Base-by-base conservation (phyloP, 164 flowering plant genomes). In the Magnolia kwangsiensis region DNA sequence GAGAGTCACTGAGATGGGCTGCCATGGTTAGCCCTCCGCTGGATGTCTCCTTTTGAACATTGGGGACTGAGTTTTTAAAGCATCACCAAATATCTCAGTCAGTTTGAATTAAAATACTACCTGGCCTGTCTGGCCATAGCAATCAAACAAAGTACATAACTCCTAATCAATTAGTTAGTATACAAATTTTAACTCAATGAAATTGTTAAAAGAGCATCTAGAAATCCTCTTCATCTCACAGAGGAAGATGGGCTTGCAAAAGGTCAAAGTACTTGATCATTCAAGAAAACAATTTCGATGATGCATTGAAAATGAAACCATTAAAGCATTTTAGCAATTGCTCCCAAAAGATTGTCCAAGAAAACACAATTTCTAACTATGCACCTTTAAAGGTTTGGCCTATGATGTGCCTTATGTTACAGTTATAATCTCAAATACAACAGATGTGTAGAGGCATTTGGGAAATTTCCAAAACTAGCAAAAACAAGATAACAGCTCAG, bases 1-100 rank as follows among this genome's bases (percentile, higher is more conserved):
- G 87, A 83, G 86, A 50, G 80, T 71, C 76, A 23, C 79, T 79
- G 51, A 88, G 79, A 74, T 88, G 93, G 63, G 81, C 64, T 68
- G 89, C 87, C 87, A 88, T 83, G 50, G 84, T 83, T 72, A 81
- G 68, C 67, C 69, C 82, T 70, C 71, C 81, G 7, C 51, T 82
- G 2, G 89, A 51, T 37, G 24, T 85, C 75, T 85, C 88, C 68
- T 75, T 76, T 66, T 80, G 88, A 79, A 14, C 84, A 67, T 80
- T 82, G 72, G 69, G 9, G 51, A 74, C 24, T 59, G 80, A 70
- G 76, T 74, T 81, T 73, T 85, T 95, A 90, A 81, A n/a, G 72
- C 24, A 61, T 59, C 61, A 55, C 8, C 58, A 72, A 11, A 13
- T 21, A 10, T 37, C 45, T 37, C 31, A 72, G 45, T 5, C 24